Evolutionary conservation across 2,329 filamentous ascomycete genomes (phyloP).

Genomic region (Pseudogymnoascus sp.): DNA sequence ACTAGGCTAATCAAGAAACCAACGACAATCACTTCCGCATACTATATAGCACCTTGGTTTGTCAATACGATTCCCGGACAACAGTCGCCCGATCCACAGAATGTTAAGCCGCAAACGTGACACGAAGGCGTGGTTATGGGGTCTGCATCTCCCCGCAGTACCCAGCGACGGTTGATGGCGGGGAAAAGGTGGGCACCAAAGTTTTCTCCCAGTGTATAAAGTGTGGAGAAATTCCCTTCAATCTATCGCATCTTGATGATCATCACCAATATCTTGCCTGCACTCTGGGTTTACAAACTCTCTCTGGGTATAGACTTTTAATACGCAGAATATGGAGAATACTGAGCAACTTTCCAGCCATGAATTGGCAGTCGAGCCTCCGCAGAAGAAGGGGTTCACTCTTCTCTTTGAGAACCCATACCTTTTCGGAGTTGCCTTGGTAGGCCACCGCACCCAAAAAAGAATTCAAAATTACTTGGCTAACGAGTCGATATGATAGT

Average conservation of each 20-base stretch:
- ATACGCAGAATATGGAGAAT: background rate
- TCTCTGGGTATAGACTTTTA: background rate
- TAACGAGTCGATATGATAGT: conserved; percentile 23
- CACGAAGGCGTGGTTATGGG: background rate
- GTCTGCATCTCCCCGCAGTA: conserved; percentile 3
- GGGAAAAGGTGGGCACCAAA: conserved; percentile 2
- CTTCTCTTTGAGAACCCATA: conserved; percentile 29
- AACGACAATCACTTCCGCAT: background rate
- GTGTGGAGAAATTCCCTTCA: conserved; percentile 2
- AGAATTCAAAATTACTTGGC: background rate
- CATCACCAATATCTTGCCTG: background rate
- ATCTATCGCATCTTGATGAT: background rate
- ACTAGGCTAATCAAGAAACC: background rate
- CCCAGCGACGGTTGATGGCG: background rate
- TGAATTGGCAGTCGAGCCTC: background rate
- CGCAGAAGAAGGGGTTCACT: background rate
- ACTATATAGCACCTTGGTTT: background rate
- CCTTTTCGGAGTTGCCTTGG: conserved; percentile 33
- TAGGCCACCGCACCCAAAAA: conserved; percentile 17
- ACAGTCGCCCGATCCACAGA: conserved; percentile 6
- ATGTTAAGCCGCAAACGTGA: background rate
- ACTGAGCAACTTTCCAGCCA: background rate
- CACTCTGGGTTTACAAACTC: background rate
- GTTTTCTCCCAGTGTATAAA: background rate
- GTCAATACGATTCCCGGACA: background rate